Conservation (phyloP, 2,329 filamentous ascomycete genomes). For the Pseudophaeomoniella oleicola region DNA sequence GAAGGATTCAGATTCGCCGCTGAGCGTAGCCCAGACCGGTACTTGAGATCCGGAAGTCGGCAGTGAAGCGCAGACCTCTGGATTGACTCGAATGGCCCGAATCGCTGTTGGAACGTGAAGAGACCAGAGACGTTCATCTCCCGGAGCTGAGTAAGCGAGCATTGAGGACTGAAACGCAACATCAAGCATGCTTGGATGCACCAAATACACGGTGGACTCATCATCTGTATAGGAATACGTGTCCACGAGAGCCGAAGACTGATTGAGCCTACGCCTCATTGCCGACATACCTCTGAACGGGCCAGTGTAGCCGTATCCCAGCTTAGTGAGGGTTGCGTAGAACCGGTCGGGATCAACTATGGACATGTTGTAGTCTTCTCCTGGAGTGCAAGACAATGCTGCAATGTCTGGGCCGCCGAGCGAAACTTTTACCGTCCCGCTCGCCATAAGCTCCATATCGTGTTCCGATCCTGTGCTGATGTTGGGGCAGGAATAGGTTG, state of each 20-base stretch:
- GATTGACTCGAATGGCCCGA: conserved; percentile 6
- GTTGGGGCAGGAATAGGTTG: too few relatives aligned
- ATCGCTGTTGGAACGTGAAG: conserved; percentile 9
- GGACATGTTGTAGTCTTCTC: conserved; percentile 3
- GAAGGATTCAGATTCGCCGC: background rate
- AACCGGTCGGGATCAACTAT: too few relatives aligned
- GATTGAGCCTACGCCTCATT: conserved; percentile 7
- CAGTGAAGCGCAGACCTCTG: too few relatives aligned
- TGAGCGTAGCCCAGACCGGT: background rate
- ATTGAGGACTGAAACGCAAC: conserved; percentile 16
- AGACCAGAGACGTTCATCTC: conserved; percentile 8
- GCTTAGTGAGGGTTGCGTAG: conserved; percentile 8
- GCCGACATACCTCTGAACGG: conserved; percentile 9
- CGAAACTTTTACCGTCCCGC: background rate
- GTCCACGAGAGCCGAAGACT: conserved; percentile 1
- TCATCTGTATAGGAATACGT: conserved; percentile 2
- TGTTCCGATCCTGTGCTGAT: too few relatives aligned
- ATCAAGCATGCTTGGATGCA: conserved; percentile 14
- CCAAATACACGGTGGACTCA: conserved; percentile 2
- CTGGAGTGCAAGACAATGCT: background rate
- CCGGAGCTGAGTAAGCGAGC: conserved; percentile 12
- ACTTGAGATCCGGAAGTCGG: too few relatives aligned
- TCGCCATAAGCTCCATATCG: too few relatives aligned
- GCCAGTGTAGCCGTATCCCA: conserved; percentile 12
- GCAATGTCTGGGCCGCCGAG: conserved; percentile 1